phyloP scores from a whole-genome alignment of 805 yeast genomes.

The Ogataea paraovalis region DNA sequence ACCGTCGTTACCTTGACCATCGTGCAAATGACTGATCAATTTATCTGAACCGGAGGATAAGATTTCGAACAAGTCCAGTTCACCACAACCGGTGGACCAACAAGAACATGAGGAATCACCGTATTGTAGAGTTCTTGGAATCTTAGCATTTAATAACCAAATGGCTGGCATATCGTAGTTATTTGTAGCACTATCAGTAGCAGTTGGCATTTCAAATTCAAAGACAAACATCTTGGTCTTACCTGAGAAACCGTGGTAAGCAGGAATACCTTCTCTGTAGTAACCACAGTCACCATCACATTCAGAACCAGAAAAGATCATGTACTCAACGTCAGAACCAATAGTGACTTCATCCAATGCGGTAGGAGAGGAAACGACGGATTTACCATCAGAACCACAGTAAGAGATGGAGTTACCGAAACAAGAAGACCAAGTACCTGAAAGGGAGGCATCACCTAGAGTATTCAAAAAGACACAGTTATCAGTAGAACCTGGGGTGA shows the following conservation, averaged over 20 bases:
- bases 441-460: constrained; percentile 76
- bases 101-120: constrained; percentile 85
- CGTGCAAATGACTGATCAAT: constrained; percentile 79
- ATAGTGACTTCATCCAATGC: constrained; percentile 66
- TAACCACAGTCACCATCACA: constrained; percentile 76
- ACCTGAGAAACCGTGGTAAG: constrained; percentile 88
- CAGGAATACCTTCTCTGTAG: constrained; percentile 77
- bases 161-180: constrained; percentile 97
- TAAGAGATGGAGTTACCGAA: constrained; percentile 93
- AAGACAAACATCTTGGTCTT: constrained; percentile 79
- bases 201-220: constrained; percentile 89
- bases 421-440: constrained; percentile 82
- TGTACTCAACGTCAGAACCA: constrained; percentile 71
- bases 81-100: constrained; percentile 98
- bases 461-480: constrained; percentile 83
- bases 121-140: constrained; percentile 95
- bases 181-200: constrained; percentile 39
- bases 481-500: constrained; percentile 54
- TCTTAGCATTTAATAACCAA: constrained; percentile 55
- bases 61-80: constrained; percentile 90
- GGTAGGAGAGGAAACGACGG: constrained; percentile 65
- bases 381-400: constrained; percentile 71
- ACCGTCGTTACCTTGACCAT: constrained; percentile 67
- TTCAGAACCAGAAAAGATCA: constrained; percentile 71
- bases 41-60: constrained; percentile 70